These are phyloP conservation scores for Nyssa sinensis DNA, from an alignment of 148 eudicot species.

Conservation along the genomic window DNA sequence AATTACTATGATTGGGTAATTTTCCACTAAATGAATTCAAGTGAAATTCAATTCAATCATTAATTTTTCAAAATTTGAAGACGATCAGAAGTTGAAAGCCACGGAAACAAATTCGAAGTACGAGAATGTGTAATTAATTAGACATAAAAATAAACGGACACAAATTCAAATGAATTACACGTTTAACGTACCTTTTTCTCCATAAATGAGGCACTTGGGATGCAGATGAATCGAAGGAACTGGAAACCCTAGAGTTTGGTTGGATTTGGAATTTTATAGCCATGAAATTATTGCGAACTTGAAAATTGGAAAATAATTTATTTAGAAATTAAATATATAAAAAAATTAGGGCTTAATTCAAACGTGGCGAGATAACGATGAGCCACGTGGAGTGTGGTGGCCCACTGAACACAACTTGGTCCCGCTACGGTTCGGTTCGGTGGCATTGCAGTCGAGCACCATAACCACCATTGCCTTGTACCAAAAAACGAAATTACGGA, in stretches of 20 bases:
- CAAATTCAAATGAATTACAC: not conserved
- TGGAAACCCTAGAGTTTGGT: slow-evolving; percentile 23
- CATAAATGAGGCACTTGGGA: slow-evolving; percentile 17
- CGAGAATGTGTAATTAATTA: slow-evolving; percentile 3
- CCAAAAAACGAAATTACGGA: no score
- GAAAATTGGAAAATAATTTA: no score
- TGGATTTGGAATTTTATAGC: slow-evolving; percentile 17
- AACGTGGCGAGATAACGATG: slow-evolving; percentile 8
- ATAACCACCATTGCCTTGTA: no score
- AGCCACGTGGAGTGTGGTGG: slow-evolving; percentile 9
- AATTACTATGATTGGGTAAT: not conserved
- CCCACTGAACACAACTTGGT: no score
- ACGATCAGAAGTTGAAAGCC: not conserved
- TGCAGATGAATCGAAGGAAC: slow-evolving; percentile 6
- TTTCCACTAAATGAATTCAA: not conserved
- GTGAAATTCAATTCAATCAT: slow-evolving; percentile 1
- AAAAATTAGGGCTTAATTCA: slow-evolving; percentile 6
- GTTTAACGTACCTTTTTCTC: slow-evolving; percentile 25
- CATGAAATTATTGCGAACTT: not conserved
- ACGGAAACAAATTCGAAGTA: not conserved
- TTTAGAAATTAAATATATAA: not conserved
- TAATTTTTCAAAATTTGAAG: not conserved
- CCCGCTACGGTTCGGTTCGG: no score
- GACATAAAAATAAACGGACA: not conserved
- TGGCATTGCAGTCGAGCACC: no score